Percentiles rank a stretch among this genome's conserved stretches.
Evolutionary conservation across 306 rosid genomes (phyloP).

Genomic region (Lathyrus oleraceus): DNA sequence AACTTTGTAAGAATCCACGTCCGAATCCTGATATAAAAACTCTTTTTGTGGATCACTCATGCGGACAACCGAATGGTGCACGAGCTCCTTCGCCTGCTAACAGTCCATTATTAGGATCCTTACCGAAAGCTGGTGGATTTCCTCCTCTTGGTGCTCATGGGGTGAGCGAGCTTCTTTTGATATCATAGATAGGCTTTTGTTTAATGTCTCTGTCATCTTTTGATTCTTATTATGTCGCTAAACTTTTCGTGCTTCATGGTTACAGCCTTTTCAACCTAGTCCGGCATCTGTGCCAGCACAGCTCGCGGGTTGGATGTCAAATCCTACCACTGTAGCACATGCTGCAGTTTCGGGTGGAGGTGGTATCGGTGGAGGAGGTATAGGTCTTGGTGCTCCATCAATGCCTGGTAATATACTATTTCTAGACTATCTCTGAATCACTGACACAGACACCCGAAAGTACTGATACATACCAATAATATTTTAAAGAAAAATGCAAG

Average conservation of each 20-base stretch:
- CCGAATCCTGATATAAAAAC: conserved; percentile 99
- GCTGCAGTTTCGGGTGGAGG: conserved; percentile 89
- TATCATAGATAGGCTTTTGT: conserved; percentile 5
- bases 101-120: conserved; percentile 81
- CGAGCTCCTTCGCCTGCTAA: conserved; percentile 98
- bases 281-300: conserved; percentile 83
- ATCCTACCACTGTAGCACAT: conserved; percentile 86
- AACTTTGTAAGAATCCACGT: conserved; percentile 94
- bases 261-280: conserved; percentile 91
- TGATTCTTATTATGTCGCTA: conserved; percentile 6
- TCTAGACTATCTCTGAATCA: neutral
- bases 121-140: conserved; percentile 93
- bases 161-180: conserved; percentile 52
- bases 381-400: conserved; percentile 96
- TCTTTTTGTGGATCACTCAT: conserved; percentile 96
- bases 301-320: conserved; percentile 99
- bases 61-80: conserved; percentile 97
- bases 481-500: neutral
- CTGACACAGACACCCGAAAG: neutral
- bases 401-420: conserved; percentile 63
- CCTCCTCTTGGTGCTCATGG: conserved; percentile 97
- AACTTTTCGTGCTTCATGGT: conserved; percentile 28
- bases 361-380: conserved; percentile 91
- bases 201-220: conserved; percentile 18
- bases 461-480: neutral